These are phyloP conservation scores for Geotrichum ghanense DNA, from an alignment of 805 yeast species.

Conservation along the genomic window DNA sequence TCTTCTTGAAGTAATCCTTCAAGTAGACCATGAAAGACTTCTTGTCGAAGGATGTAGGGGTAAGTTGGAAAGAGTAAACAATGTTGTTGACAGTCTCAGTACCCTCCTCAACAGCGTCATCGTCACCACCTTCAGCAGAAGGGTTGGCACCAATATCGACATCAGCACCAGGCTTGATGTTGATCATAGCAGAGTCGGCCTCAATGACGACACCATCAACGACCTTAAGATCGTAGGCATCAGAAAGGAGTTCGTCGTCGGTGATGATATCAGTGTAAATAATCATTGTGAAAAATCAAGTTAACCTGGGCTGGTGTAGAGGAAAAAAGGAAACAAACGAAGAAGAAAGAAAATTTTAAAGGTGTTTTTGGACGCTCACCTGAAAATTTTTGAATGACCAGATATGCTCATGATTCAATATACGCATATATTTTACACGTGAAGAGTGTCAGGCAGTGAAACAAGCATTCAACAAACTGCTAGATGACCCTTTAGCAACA, in stretches of 20 bases:
- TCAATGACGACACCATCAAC: conserved; percentile 92
- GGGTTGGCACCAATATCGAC: conserved; percentile 99
- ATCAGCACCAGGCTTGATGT: conserved; percentile 73
- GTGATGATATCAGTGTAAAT: conserved; percentile 1
- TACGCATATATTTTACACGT: neutral
- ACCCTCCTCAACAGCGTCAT: conserved; percentile 72
- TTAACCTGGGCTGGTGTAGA: neutral
- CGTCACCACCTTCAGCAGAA: conserved; percentile 90
- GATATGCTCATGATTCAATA: neutral
- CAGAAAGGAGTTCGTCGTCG: conserved; percentile 47
- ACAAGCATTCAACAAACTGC: neutral
- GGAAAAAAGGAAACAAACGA: too few species aligned
- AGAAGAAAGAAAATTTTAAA: too few species aligned
- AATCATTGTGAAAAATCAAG: neutral
- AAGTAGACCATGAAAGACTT: conserved; percentile 93
- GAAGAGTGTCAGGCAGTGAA: neutral
- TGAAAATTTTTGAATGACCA: neutral
- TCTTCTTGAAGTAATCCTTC: conserved; percentile 97
- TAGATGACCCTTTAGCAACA: neutral
- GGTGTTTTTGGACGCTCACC: too few species aligned
- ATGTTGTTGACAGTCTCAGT: conserved; percentile 94
- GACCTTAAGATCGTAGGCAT: conserved; percentile 82
- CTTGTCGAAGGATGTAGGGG: conserved; percentile 93
- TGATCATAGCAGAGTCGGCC: conserved; percentile 92
- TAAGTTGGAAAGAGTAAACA: conserved; percentile 97